Conservation (phyloP, 805 yeast genomes). For the Maudiozyma pseudohumilis region DNA sequence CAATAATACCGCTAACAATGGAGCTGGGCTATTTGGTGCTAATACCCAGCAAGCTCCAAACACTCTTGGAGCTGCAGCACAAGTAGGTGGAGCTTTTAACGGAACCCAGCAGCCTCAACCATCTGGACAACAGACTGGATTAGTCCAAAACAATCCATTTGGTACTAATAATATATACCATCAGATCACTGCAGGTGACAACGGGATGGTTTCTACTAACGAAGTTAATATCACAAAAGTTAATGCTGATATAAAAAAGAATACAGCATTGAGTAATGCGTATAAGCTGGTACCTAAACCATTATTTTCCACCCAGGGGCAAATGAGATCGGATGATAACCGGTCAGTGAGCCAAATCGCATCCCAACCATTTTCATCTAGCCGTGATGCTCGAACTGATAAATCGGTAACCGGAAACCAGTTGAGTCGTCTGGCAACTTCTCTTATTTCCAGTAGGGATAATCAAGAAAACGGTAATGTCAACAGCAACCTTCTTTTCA, state of each 20-base stretch:
- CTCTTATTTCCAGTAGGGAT: neutral
- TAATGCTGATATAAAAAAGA: constrained; percentile 41
- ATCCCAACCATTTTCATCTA: neutral
- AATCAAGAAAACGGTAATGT: neutral
- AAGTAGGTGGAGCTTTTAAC: neutral
- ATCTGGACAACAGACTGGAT: neutral
- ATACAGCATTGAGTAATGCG: constrained; percentile 45
- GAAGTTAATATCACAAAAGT: constrained; percentile 42
- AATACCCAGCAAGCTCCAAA: constrained; percentile 3
- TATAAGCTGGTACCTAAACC: constrained; percentile 59
- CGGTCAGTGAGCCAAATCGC: neutral
- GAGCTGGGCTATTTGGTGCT: constrained; percentile 34
- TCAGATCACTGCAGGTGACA: neutral
- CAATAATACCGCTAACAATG: neutral
- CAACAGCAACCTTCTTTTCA: constrained; percentile 13
- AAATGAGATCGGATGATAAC: neutral
- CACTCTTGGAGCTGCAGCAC: neutral
- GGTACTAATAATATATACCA: constrained; percentile 2
- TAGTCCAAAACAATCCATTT: neutral
- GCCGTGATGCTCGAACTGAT: neutral
- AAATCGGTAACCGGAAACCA: neutral
- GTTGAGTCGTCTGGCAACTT: neutral
- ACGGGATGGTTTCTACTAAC: constrained; percentile 17
- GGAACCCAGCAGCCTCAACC: neutral
- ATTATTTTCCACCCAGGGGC: constrained; percentile 30